Evolutionary conservation across 2,329 filamentous ascomycete genomes (phyloP).

Genomic region (Endothia cerciana): DNA sequence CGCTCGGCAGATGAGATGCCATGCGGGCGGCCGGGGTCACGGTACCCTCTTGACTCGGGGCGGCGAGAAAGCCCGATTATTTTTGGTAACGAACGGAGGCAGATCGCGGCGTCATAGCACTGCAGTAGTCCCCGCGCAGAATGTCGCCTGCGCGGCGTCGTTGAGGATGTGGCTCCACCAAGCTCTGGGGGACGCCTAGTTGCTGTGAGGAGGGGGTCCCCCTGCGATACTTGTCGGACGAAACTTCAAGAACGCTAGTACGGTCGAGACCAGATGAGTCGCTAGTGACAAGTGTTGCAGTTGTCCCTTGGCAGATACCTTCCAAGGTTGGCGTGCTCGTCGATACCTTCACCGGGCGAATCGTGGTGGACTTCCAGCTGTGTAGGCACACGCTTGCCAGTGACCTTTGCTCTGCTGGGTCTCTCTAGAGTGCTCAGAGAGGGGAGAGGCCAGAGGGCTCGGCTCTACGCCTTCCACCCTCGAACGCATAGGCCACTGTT

Average conservation of each 20-base stretch:
- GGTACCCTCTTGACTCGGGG: background rate
- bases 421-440: background rate
- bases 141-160: background rate
- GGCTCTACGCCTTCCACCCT: background rate
- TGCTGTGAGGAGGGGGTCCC: background rate
- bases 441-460: background rate
- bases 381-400: background rate
- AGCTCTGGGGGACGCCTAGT: background rate
- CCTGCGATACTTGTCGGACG: background rate
- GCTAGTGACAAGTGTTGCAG: background rate
- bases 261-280: background rate
- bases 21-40: background rate
- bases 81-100: background rate
- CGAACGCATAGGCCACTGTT: background rate
- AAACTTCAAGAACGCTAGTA: background rate
- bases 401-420: background rate
- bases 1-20: background rate
- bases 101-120: background rate
- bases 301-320: background rate
- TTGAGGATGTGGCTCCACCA: background rate
- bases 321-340: background rate
- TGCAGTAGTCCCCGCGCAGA: background rate
- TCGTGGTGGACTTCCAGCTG: background rate
- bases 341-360: background rate
- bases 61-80: background rate